phyloP scores from a whole-genome alignment of 2,329 filamentous ascomycete species.

The Cladosporium sp. region DNA sequence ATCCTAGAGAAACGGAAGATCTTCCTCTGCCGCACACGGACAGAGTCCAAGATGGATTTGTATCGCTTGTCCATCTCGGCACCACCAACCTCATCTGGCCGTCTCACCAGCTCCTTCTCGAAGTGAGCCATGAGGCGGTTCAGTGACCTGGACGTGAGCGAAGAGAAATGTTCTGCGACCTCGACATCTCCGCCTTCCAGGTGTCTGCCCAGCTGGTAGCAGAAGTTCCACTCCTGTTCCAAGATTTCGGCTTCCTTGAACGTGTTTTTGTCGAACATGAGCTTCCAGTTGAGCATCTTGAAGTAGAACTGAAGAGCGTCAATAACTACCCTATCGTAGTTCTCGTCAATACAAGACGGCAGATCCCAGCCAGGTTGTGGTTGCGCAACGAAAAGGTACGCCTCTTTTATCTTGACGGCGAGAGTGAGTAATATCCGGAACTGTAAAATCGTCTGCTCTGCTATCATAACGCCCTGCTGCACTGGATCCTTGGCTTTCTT shows the following conservation, averaged over 20 bases:
- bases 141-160: slow-evolving; percentile 88
- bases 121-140: slow-evolving; percentile 87
- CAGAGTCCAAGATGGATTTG: slow-evolving; percentile 91
- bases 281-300: slow-evolving; percentile 96
- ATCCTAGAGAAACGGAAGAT: slow-evolving; percentile 95
- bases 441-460: slow-evolving; percentile 96
- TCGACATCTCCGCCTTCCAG: slow-evolving; percentile 94
- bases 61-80: slow-evolving; percentile 95
- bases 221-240: slow-evolving; percentile 97
- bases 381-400: slow-evolving; percentile 79
- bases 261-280: slow-evolving; percentile 96
- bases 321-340: slow-evolving; percentile 87
- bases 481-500: slow-evolving; percentile 94
- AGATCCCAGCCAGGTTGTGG: slow-evolving; percentile 93
- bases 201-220: slow-evolving; percentile 86
- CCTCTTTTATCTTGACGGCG: slow-evolving; percentile 87
- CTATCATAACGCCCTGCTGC: slow-evolving; percentile 88
- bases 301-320: slow-evolving; percentile 98
- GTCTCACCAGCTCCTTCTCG: slow-evolving; percentile 82
- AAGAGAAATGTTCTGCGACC: slow-evolving; percentile 95
- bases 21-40: slow-evolving; percentile 93
- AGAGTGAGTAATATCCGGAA: slow-evolving; percentile 92
- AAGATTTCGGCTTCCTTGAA: slow-evolving; percentile 98
- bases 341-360: slow-evolving; percentile 93
- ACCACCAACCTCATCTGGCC: slow-evolving; percentile 74